Percentiles rank a stretch among this genome's conserved stretches.
Evolutionary conservation across 352 stramenopile genomes (phyloP).

Genomic region (Phytophthora palmivora): DNA sequence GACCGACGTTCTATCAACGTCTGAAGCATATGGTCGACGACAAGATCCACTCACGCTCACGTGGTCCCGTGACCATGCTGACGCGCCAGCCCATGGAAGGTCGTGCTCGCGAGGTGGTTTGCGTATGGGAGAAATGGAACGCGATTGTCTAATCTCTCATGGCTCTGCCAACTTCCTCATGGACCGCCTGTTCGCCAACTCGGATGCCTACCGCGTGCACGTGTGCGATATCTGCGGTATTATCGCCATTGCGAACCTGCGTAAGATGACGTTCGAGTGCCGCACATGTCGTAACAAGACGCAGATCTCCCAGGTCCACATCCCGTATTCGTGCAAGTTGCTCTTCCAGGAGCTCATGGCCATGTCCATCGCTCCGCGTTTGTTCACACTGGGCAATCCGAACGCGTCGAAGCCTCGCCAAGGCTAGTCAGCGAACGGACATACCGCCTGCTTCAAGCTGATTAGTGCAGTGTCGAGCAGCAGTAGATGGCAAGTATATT

Average conservation of each 20-base stretch:
- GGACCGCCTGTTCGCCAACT: constrained; percentile 99
- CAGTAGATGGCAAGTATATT: constrained; percentile 21
- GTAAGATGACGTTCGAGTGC: constrained; percentile 99
- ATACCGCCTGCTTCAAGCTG: no score
- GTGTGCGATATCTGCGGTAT: constrained; percentile 99
- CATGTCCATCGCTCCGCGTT: constrained; percentile 99
- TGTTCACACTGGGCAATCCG: constrained; percentile 94
- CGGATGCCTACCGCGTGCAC: constrained; percentile 98
- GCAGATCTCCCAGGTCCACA: constrained; percentile 96
- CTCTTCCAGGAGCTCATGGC: constrained; percentile 99
- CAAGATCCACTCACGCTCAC: constrained; percentile 99
- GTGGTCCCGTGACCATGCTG: constrained; percentile 96
- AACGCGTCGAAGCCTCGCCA: constrained; percentile 64
- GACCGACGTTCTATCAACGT: constrained; percentile 99
- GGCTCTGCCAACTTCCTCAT: constrained; percentile 99
- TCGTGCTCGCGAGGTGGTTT: constrained; percentile 97
- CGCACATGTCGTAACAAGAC: constrained; percentile 95
- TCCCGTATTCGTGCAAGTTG: constrained; percentile 99
- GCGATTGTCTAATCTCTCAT: constrained; percentile 99
- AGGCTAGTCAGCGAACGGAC: neutral
- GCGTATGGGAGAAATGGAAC: constrained; percentile 99
- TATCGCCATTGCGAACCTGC: constrained; percentile 98
- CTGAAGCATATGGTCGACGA: constrained; percentile 99
- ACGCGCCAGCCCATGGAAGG: constrained; percentile 99
- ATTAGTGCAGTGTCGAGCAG: no score